phyloP scores from a whole-genome alignment of 2,329 filamentous ascomycete species.

The Xylariaceae sp. region DNA sequence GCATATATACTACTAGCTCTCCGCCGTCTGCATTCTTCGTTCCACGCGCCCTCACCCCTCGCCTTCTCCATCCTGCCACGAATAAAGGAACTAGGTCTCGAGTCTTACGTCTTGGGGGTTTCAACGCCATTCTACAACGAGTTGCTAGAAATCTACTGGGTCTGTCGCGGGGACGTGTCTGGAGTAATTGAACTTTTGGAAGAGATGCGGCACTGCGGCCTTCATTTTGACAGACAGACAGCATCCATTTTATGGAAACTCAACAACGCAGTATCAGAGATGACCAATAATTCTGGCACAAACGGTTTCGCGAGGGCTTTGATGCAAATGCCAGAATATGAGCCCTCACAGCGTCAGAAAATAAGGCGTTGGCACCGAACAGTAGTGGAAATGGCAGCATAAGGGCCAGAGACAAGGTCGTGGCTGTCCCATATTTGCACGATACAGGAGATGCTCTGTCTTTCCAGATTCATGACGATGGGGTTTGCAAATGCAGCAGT shows the following conservation, averaged over 20 bases:
- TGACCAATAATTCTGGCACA: conserved; percentile 11
- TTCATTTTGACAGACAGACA: conserved; percentile 54
- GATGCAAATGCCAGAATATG: conserved; percentile 38
- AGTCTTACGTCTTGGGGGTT: conserved; percentile 69
- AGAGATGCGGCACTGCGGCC: conserved; percentile 64
- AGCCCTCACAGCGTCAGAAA: conserved; percentile 27
- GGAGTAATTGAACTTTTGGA: conserved; percentile 55
- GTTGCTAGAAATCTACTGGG: conserved; percentile 61
- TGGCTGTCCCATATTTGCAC: no score
- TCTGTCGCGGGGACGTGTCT: conserved; percentile 55
- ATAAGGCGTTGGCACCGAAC: conserved; percentile 30
- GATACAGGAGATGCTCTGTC: no score
- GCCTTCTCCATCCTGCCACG: conserved; percentile 62
- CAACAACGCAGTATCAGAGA: conserved; percentile 20
- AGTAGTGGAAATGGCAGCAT: conserved; percentile 12
- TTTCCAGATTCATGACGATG: no score
- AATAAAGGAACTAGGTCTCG: conserved; percentile 65
- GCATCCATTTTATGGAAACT: conserved; percentile 37
- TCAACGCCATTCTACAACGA: conserved; percentile 69
- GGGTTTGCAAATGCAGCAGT: no score
- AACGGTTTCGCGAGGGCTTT: conserved; percentile 33
- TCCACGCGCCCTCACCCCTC: conserved; percentile 56
- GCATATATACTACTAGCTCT: conserved; percentile 58
- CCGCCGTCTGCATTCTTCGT: conserved; percentile 55
- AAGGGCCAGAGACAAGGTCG: no score